Evolutionary conservation across 2,329 filamentous ascomycete species (phyloP).

Genomic region (Dactylella cylindrospora): DNA sequence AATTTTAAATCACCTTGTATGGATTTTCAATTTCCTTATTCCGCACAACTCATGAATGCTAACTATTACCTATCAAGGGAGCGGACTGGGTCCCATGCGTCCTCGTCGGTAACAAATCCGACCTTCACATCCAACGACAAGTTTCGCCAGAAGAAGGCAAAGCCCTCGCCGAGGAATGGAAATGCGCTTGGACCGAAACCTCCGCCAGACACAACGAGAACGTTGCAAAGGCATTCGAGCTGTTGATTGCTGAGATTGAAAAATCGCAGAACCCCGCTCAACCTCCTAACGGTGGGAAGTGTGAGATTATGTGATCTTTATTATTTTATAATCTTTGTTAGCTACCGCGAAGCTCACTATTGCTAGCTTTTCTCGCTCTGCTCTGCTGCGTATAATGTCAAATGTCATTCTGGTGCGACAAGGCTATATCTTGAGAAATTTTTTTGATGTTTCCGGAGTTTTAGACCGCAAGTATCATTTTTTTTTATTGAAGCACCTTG

Average conservation of each 20-base stretch:
- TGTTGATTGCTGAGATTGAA: constrained; percentile 92
- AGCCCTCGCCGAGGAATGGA: constrained; percentile 79
- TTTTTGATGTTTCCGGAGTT: too few species aligned
- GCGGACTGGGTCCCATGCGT: constrained; percentile 90
- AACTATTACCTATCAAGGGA: constrained; percentile 60
- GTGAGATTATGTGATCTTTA: constrained; percentile 72
- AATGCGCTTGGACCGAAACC: constrained; percentile 92
- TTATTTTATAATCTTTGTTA: constrained; percentile 9
- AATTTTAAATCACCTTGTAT: constrained; percentile 90
- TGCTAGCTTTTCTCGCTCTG: not conserved
- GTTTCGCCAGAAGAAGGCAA: constrained; percentile 83
- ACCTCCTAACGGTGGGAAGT: constrained; percentile 77
- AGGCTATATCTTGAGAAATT: too few species aligned
- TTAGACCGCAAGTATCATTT: too few species aligned
- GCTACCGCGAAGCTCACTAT: constrained; percentile 1
- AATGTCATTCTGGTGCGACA: too few species aligned
- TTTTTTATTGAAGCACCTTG: too few species aligned
- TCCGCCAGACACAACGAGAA: constrained; percentile 94
- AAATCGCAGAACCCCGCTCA: constrained; percentile 88
- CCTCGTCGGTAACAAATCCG: constrained; percentile 95
- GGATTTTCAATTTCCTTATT: constrained; percentile 48
- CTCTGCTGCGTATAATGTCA: too few species aligned
- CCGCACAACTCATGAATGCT: not conserved
- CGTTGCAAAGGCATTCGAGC: constrained; percentile 86
- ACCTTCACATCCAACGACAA: constrained; percentile 90